Evolutionary conservation across 2,329 filamentous ascomycete species (phyloP).

Genomic region (Phialophora tarda): DNA sequence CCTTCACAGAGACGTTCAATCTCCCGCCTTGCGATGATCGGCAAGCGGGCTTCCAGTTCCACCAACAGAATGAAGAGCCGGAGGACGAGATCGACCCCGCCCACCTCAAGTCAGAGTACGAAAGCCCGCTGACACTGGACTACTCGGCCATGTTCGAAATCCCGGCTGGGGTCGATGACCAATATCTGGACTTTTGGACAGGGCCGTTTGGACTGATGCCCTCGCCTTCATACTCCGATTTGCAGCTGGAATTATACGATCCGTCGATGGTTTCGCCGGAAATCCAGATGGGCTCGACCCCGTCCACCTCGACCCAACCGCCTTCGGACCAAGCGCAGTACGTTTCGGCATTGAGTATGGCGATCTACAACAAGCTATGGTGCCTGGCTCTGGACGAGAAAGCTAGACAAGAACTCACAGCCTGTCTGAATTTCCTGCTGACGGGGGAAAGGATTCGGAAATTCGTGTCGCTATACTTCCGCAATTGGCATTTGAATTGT

Average conservation of each 20-base stretch:
- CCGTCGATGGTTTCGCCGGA: conserved; percentile 18
- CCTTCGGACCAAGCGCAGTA: conserved; percentile 38
- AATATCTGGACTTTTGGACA: conserved; percentile 35
- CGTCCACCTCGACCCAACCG: conserved; percentile 21
- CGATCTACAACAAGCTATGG: conserved; percentile 49
- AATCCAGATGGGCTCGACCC: conserved; percentile 18
- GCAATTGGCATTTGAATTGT: conserved; percentile 54
- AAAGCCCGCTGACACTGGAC: conserved; percentile 21
- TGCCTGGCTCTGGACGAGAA: conserved; percentile 48
- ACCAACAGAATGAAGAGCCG: conserved; percentile 42
- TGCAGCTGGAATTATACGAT: conserved; percentile 31
- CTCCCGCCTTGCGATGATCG: conserved; percentile 51
- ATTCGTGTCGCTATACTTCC: conserved; percentile 52
- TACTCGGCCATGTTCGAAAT: conserved; percentile 31
- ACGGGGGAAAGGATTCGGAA: conserved; percentile 50
- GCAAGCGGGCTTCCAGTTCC: conserved; percentile 46
- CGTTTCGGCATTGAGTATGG: conserved; percentile 49
- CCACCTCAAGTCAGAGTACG: conserved; percentile 2
- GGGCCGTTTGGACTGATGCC: conserved; percentile 32
- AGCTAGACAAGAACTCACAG: conserved; percentile 48
- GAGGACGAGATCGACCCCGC: conserved; percentile 23
- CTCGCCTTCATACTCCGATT: conserved; percentile 30
- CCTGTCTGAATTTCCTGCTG: conserved; percentile 49
- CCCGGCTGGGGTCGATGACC: conserved; percentile 25
- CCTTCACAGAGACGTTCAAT: conserved; percentile 53